These are phyloP conservation scores for Penicillium chermesinum DNA, from an alignment of 495 filamentous ascomycete species.

Conservation along the genomic window DNA sequence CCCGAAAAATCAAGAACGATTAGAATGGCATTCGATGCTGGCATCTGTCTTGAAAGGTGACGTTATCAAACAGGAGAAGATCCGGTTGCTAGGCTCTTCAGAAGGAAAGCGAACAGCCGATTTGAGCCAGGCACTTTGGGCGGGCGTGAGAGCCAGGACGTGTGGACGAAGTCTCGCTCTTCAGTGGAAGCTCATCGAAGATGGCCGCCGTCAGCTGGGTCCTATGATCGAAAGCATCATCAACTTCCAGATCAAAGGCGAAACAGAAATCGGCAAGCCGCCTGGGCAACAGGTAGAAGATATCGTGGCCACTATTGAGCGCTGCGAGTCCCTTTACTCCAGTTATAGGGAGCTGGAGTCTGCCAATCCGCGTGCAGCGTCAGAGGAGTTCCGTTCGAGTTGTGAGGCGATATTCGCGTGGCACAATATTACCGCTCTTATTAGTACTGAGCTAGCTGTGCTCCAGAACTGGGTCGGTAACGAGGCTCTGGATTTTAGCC, in stretches of 20 bases:
- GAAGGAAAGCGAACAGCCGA: conserved; percentile 69
- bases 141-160: conserved; percentile 74
- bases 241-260: conserved; percentile 88
- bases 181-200: conserved; percentile 78
- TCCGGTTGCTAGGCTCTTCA: conserved; percentile 76
- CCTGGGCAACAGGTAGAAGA: conserved; percentile 83
- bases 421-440: conserved; percentile 97
- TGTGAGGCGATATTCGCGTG: conserved; percentile 87
- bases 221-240: conserved; percentile 78
- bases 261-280: conserved; percentile 83
- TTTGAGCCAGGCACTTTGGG: conserved; percentile 80
- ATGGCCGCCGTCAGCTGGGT: conserved; percentile 63
- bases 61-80: conserved; percentile 96
- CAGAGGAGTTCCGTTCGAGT: conserved; percentile 67
- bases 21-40: conserved; percentile 98
- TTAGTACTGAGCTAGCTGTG: conserved; percentile 88
- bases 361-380: conserved; percentile 67
- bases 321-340: conserved; percentile 77
- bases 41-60: conserved; percentile 93
- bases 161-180: conserved; percentile 79
- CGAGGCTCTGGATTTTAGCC: conserved; percentile 84
- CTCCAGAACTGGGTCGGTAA: conserved; percentile 96
- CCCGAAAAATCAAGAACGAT: conserved; percentile 78
- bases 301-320: conserved; percentile 81
- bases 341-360: conserved; percentile 65